phyloP scores from a whole-genome alignment of 805 yeast genomes.

The Candida suzukii region DNA sequence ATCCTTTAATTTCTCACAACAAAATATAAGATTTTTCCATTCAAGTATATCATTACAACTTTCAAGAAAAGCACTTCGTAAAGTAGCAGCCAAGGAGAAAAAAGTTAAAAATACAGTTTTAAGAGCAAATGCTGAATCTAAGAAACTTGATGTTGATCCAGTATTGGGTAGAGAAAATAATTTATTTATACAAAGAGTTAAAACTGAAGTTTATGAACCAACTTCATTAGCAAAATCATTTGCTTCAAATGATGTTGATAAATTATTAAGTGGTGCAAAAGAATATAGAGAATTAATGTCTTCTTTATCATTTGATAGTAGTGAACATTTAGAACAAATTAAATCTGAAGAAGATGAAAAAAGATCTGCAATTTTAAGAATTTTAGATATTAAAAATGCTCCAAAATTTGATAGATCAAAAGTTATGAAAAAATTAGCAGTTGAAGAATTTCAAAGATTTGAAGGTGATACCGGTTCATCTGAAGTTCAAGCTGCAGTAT shows the following conservation, averaged over 20 bases:
- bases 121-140: constrained; percentile 9
- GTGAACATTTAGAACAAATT: constrained; percentile 14
- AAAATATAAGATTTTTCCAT: background rate
- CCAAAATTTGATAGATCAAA: constrained; percentile 49
- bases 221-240: constrained; percentile 55
- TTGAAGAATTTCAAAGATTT: constrained; percentile 70
- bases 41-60: background rate
- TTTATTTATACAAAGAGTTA: constrained; percentile 62
- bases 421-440: constrained; percentile 57
- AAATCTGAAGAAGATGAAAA: constrained; percentile 43
- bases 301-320: constrained; percentile 12
- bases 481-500: constrained; percentile 91
- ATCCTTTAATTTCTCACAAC: too few relatives aligned
- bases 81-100: constrained; percentile 11
- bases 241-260: constrained; percentile 61
- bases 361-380: constrained; percentile 62
- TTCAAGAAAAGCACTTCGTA: constrained; percentile 5
- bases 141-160: constrained; percentile 58
- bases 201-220: constrained; percentile 61
- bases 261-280: constrained; percentile 70
- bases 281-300: constrained; percentile 41
- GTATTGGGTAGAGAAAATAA: constrained; percentile 67
- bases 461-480: constrained; percentile 93
- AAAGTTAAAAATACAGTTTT: constrained; percentile 23
- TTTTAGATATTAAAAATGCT: constrained; percentile 69